phyloP scores from a whole-genome alignment of 345 rosid species.

The Lepidium aucheri region DNA sequence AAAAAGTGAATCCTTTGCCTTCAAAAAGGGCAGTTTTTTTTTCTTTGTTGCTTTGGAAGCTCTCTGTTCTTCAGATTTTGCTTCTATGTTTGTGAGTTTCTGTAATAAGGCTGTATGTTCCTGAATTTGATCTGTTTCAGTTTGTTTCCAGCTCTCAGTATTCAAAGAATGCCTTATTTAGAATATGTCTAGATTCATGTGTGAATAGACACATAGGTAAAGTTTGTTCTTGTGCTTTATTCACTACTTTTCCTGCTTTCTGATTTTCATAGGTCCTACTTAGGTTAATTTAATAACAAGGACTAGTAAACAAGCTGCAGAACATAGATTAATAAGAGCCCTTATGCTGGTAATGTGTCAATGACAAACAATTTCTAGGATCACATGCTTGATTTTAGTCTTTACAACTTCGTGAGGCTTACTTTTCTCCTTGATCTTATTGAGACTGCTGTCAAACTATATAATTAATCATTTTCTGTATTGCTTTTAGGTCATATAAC shows the following conservation, averaged over 20 bases:
- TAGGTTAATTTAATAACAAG: neutral
- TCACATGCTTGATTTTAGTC: conserved; percentile 50
- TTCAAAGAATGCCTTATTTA: neutral
- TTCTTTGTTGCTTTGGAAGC: neutral
- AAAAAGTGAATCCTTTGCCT: neutral
- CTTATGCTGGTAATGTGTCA: neutral
- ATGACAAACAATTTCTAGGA: conserved; percentile 22
- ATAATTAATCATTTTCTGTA: conserved; percentile 28
- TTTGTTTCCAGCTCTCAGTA: neutral
- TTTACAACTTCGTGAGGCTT: conserved; percentile 27
- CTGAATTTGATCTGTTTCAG: neutral
- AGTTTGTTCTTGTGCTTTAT: conserved; percentile 17
- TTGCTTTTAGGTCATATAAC: conserved; percentile 34
- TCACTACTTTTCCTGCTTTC: neutral
- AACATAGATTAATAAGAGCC: conserved; percentile 8
- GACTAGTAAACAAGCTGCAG: conserved; percentile 5
- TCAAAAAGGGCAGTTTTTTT: neutral
- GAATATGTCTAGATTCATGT: neutral
- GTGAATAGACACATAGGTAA: neutral
- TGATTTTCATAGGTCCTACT: conserved; percentile 16
- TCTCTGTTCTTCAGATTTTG: neutral
- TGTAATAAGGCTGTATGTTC: neutral
- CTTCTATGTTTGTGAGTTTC: neutral
- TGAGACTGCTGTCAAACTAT: conserved; percentile 15
- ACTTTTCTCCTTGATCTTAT: conserved; percentile 11